Evolutionary conservation across 495 filamentous ascomycete species (phyloP), one percentile per base, ranked within the genome.

Genomic region (Gamarada debralockiae): DNA sequence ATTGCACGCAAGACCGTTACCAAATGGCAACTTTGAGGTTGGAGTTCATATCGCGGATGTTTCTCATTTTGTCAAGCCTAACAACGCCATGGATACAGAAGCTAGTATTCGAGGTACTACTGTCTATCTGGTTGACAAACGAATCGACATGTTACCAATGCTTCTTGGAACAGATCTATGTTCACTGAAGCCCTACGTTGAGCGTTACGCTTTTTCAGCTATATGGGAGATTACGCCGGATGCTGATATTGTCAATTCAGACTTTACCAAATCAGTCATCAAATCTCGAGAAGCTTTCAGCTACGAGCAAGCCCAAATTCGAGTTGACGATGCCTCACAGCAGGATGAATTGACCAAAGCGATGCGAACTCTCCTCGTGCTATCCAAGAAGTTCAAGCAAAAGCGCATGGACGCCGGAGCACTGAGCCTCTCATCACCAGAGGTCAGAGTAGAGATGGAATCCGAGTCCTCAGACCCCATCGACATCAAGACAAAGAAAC

Each of bases 21-120:
- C 90, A 2, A 97, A 97, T 61, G 93, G 95, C 21, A 97, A 98
- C 65, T 89, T 84, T 57, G 90, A 97, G 71, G 89, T 97, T 12
- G 93, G 93, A 49, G 93, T 98, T n/a, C 95, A 98, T 65, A 98
- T 98, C 65, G 93, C 93, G 38, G 93, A 98, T 63, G 93, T 98
- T 17, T 96, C 95, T 14, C 90, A 98, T 65, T 97, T 97, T 59
- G 95, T 98, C 65, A 95, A 92, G 70, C 92, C 95, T 23, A 90
- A 90, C 65, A 97, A 93, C 65, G 83, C 93, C 36, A 98, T 98
- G 95, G 95, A 98, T 65, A 78, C 79, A 20, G 93, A 98, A 70
- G 93, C 93, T 2, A 91, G 89, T 63, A 79, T 91, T 53, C 85
- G 93, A 64, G 93, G 92, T 54, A 97, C 93, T 3, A 97, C 95